Base-by-base conservation (phyloP, 1,284 basidiomycete genomes). In the Moesziomyces parantarcticus region DNA sequence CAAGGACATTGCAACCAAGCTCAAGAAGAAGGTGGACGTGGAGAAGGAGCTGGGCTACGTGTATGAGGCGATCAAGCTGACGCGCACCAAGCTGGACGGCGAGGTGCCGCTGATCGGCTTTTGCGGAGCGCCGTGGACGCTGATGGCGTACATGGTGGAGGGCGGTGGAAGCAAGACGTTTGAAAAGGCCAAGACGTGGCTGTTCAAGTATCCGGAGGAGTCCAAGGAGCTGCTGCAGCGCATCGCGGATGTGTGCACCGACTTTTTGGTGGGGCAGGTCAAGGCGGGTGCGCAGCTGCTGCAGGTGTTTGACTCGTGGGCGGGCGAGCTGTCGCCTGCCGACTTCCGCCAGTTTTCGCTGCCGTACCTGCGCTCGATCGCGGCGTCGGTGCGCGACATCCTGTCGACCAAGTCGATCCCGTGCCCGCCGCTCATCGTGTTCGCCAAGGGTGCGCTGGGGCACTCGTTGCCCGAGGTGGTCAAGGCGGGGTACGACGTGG, bases 121-220 rank as follows among this genome's bases (percentile, higher is more conserved):
- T 67, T 80, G 79, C 51, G 82, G 82, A 34, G 79, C 81, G 21
- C 82, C 82, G 2, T 83, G 82, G 82, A 83, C 82, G 21, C 63
- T 83, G 42, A 83, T 83, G 82, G 81, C 82, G 18, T 83, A 83
- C 62, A 83, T 83, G 82, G 77, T 83, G 23, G 82, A 83, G 41
- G 82, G 82, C 20, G 82, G 82, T 39, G 82, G 82, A 23, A 76
- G 71, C 53, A 81, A 80, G 63, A 73, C 63, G 21, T 83, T 82
- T 54, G 81, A 81, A 50, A 82, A 82, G 65, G 82, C 82, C 46
- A 83, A 83, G 62, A 46, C 66, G 14, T 83, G 82, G 82, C 69
- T 83, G 39, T 83, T 78, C 68, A 74, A 80, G 52, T 69, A 82
- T 53, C 80, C 81, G 6, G 77, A 83, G 25, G 79, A 80, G 57